Base-by-base conservation (phyloP, 257 asterid genomes). In the Capsicum chinense region DNA sequence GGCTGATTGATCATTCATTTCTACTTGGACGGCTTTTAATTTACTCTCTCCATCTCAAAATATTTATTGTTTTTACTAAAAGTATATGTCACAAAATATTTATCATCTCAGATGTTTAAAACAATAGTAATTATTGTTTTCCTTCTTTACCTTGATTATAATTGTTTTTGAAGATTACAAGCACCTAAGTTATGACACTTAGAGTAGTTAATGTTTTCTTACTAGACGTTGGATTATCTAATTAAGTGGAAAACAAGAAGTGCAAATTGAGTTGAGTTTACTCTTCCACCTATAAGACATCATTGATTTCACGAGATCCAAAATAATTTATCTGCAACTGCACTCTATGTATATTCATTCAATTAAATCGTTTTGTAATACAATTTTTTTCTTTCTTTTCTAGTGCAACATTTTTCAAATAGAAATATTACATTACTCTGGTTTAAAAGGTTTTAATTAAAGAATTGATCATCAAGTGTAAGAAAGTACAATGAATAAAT, bases 191-290 rank as follows among this genome's bases (percentile, higher is more conserved):
- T 48, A 48, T 48, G 54, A 7, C 10, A 48, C 10, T 6, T 48
- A 48, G 26, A 26, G 26, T 26, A 26, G 26, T 26, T 26, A 26
- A 26, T 26, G 26, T 26, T 26, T 26, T 26, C 26, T 26, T 26
- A 26, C 26, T 0, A 26, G 26, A 26, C 26, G 26, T 26, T 26
- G 26, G 26, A 26, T 26, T 26, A 26, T 26, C 26, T 26, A 26
- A 26, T 26, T 26, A 26, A 26, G 26, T 26, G 26, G 26, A 26
- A 26, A 26, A 26, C n/a, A 26, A 26, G 26, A 26, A 26, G 56
- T n/a, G 14, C 5, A 69, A 71, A 71, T 9, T 44, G 79, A 71
- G 79, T 44, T 71, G 79, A 17, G 44, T 71, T 71, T 35, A 70
- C 57, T 44, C 56, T 69, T 16, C 79, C 50, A 52, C 54, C 56